Percentiles rank a stretch among this genome's conserved stretches.
phyloP scores from a whole-genome alignment of 1,284 basidiomycete species.

The Neonothopanus nambi region DNA sequence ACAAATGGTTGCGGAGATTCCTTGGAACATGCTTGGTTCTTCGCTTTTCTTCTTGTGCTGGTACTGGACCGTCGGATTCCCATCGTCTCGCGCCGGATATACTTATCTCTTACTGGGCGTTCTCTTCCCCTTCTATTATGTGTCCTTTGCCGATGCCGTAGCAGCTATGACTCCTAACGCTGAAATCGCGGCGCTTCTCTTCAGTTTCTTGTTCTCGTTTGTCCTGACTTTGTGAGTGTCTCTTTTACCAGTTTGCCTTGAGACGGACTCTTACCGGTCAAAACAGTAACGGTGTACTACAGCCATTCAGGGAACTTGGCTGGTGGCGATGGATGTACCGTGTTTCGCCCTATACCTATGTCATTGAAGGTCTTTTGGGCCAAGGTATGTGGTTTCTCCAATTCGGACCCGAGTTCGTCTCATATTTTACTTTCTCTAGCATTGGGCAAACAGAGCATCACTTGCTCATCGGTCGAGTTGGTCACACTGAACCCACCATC shows the following conservation, averaged over 20 bases:
- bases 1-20: conserved; percentile 62
- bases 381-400: conserved; percentile 35
- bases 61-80: conserved; percentile 58
- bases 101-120: conserved; percentile 51
- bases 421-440: conserved; percentile 26
- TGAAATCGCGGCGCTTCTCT: conserved; percentile 66
- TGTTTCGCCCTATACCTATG: conserved; percentile 76
- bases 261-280: conserved; percentile 19
- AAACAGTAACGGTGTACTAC: conserved; percentile 61
- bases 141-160: conserved; percentile 60
- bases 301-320: conserved; percentile 62
- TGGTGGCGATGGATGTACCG: conserved; percentile 89
- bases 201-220: conserved; percentile 70
- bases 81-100: conserved; percentile 50
- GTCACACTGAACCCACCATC: conserved; percentile 54
- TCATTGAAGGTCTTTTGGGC: conserved; percentile 58
- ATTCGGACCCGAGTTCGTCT: background rate
- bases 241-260: conserved; percentile 3
- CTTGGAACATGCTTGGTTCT: conserved; percentile 66
- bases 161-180: conserved; percentile 68
- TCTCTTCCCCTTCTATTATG: conserved; percentile 54
- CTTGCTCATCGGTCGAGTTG: conserved; percentile 57
- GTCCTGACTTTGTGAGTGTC: conserved; percentile 62
- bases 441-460: conserved; percentile 49
- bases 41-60: conserved; percentile 54